A percentile compares a stretch with the other conserved stretches of the same genome.
Conservation (phyloP, 23 red algal genomes). For the Gracilaria vermiculophylla region DNA sequence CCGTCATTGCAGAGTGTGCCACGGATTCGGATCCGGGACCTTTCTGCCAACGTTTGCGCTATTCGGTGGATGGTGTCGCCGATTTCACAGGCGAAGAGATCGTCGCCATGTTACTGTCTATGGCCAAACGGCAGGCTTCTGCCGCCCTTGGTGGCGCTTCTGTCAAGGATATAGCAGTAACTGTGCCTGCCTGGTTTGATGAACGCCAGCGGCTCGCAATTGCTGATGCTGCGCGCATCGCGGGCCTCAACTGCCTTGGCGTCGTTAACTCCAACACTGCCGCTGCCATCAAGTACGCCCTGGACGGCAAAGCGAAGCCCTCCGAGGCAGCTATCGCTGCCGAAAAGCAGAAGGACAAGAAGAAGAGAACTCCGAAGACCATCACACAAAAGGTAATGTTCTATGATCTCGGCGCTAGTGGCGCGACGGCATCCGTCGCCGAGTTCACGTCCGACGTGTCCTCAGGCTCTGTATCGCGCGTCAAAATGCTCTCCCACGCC, state of each 20-base stretch:
- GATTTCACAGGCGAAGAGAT: conserved; percentile 67
- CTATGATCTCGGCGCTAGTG: conserved; percentile 79
- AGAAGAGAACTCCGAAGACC: conserved; percentile 53
- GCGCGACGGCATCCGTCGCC: conserved; percentile 70
- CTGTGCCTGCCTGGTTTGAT: conserved; percentile 86
- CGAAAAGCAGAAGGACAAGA: conserved; percentile 59
- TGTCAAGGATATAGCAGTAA: conserved; percentile 81
- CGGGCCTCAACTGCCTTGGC: conserved; percentile 71
- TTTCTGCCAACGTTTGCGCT: neutral
- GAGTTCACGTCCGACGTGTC: conserved; percentile 71
- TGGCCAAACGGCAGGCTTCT: conserved; percentile 37
- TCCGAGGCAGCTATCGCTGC: conserved; percentile 46
- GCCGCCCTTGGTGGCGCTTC: conserved; percentile 37
- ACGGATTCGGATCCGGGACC: neutral
- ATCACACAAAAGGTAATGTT: conserved; percentile 83
- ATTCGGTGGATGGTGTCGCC: conserved; percentile 22
- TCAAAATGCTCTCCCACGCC: conserved; percentile 83
- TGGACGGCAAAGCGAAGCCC: conserved; percentile 73
- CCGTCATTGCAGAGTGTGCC: conserved; percentile 48
- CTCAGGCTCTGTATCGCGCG: conserved; percentile 11
- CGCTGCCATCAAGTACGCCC: conserved; percentile 80
- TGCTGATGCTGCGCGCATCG: conserved; percentile 71
- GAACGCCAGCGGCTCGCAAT: conserved; percentile 62
- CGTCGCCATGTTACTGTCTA: conserved; percentile 73
- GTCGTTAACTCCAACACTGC: conserved; percentile 89